Conservation (phyloP, 176 grass and related monocot genomes). For the Ensete ventricosum region DNA sequence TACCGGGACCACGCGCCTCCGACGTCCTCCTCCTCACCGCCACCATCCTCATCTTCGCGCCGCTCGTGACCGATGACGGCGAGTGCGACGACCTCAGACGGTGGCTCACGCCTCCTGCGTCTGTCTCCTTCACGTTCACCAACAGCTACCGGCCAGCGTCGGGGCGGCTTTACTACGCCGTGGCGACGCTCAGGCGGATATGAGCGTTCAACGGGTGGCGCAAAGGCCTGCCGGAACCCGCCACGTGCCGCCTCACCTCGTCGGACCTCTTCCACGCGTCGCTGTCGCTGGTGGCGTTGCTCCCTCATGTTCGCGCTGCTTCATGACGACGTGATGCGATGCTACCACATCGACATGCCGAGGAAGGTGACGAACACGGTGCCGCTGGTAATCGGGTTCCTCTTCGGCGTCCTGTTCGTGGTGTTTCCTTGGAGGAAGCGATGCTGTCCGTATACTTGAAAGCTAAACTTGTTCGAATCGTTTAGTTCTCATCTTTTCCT, state of each 20-base stretch:
- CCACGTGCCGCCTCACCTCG: conserved; percentile 45
- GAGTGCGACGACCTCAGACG: conserved; percentile 32
- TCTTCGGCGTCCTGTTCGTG: conserved; percentile 62
- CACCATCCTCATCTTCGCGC: conserved; percentile 74
- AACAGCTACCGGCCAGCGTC: conserved; percentile 60
- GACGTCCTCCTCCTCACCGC: conserved; percentile 69
- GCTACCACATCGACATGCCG: conserved; percentile 48
- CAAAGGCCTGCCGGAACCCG: conserved; percentile 24
- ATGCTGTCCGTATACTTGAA: conserved; percentile 36
- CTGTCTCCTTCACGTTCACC: conserved; percentile 71
- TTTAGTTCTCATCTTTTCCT: too few relatives aligned
- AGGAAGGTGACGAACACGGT: conserved; percentile 58
- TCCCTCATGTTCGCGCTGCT: conserved; percentile 42
- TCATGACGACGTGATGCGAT: conserved; percentile 59
- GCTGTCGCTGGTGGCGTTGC: conserved; percentile 54
- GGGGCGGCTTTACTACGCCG: conserved; percentile 41
- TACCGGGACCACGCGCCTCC: conserved; percentile 50
- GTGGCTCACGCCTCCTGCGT: conserved; percentile 19
- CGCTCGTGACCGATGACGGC: conserved; percentile 59
- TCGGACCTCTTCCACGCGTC: conserved; percentile 75
- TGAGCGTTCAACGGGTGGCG: conserved; percentile 37
- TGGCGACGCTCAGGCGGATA: conserved; percentile 48
- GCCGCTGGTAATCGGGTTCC: conserved; percentile 57
- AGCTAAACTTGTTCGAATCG: too few relatives aligned
- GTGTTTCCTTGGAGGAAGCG: conserved; percentile 65